A percentile compares a stretch with the other conserved stretches of the same genome.
Evolutionary conservation across 2,329 filamentous ascomycete genomes (phyloP).

Genomic region (Endocalyx cinctus): DNA sequence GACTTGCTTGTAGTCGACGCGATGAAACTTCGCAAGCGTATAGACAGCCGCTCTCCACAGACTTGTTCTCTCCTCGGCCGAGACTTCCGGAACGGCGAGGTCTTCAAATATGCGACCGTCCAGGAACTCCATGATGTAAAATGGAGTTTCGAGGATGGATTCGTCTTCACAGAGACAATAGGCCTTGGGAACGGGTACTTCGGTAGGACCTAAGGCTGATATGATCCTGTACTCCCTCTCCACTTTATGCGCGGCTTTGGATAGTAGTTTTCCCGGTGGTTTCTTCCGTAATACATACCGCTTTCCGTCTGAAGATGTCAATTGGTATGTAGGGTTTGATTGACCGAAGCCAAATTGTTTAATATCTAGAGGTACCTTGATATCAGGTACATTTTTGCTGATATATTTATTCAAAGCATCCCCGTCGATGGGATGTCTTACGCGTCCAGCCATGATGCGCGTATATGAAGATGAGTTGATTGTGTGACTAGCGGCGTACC

Average conservation of each 20-base stretch:
- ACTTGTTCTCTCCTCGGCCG: slow-evolving; percentile 49
- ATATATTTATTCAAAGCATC: background rate
- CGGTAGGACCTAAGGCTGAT: slow-evolving; percentile 68
- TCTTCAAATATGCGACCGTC: slow-evolving; percentile 92
- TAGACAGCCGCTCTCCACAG: background rate
- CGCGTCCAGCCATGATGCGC: slow-evolving; percentile 66
- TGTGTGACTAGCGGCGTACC: background rate
- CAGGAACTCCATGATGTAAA: slow-evolving; percentile 94
- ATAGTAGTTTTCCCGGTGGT: slow-evolving; percentile 82
- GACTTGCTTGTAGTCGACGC: slow-evolving; percentile 59
- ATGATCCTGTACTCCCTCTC: slow-evolving; percentile 90
- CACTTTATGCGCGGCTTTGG: slow-evolving; percentile 87
- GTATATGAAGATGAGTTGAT: background rate
- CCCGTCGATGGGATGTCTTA: slow-evolving; percentile 43
- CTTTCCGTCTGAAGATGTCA: slow-evolving; percentile 33
- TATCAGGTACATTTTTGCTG: background rate
- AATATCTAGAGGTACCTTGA: background rate
- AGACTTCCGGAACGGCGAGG: slow-evolving; percentile 69
- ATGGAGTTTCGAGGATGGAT: slow-evolving; percentile 74
- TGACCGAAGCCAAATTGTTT: slow-evolving; percentile 58
- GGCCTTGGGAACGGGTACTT: slow-evolving; percentile 77
- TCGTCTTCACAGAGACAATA: slow-evolving; percentile 83
- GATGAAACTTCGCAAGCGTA: slow-evolving; percentile 73
- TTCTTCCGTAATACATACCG: slow-evolving; percentile 92
- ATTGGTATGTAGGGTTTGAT: slow-evolving; percentile 7